Evolutionary conservation across 2,329 filamentous ascomycete genomes (phyloP).

Genomic region (Cercospora berteroae): DNA sequence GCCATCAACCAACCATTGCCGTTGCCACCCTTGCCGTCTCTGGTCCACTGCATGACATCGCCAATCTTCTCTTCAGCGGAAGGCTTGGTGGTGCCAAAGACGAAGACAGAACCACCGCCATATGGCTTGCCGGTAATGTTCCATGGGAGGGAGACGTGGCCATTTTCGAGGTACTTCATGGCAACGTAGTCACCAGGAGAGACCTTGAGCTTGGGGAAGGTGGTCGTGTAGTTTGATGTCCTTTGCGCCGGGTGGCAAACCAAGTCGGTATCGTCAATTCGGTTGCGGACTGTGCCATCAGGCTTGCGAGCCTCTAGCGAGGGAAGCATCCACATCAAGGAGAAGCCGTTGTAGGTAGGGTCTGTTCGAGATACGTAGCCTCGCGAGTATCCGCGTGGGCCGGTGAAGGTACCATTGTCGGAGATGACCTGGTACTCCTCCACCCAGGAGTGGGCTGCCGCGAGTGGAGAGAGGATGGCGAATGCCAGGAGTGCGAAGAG

Average conservation of each 20-base stretch:
- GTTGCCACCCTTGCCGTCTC: slow-evolving; percentile 77
- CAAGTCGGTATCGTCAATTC: slow-evolving; percentile 52
- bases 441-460: slow-evolving; percentile 73
- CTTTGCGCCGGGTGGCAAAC: slow-evolving; percentile 66
- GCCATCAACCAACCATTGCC: slow-evolving; percentile 72
- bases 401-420: slow-evolving; percentile 69
- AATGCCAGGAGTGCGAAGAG: slow-evolving; percentile 21
- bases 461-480: slow-evolving; percentile 29
- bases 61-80: slow-evolving; percentile 57
- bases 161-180: slow-evolving; percentile 53
- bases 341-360: slow-evolving; percentile 56
- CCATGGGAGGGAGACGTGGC: slow-evolving; percentile 47
- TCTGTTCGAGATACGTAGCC: slow-evolving; percentile 61
- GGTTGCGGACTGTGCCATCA: slow-evolving; percentile 41
- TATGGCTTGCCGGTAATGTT: slow-evolving; percentile 45
- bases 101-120: slow-evolving; percentile 47
- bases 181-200: slow-evolving; percentile 49
- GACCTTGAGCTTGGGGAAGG: slow-evolving; percentile 62
- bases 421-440: slow-evolving; percentile 72
- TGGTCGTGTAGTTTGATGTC: slow-evolving; percentile 51
- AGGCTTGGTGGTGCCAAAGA: slow-evolving; percentile 51
- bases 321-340: slow-evolving; percentile 65
- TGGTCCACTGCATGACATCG: slow-evolving; percentile 76
- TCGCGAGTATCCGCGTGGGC: slow-evolving; percentile 70
- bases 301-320: slow-evolving; percentile 37